Percentiles rank a stretch among this genome's conserved stretches.
These are phyloP conservation scores for Mucor piriformis DNA, from an alignment of 371 early-diverging fungal genomes.

Conservation along the genomic window DNA sequence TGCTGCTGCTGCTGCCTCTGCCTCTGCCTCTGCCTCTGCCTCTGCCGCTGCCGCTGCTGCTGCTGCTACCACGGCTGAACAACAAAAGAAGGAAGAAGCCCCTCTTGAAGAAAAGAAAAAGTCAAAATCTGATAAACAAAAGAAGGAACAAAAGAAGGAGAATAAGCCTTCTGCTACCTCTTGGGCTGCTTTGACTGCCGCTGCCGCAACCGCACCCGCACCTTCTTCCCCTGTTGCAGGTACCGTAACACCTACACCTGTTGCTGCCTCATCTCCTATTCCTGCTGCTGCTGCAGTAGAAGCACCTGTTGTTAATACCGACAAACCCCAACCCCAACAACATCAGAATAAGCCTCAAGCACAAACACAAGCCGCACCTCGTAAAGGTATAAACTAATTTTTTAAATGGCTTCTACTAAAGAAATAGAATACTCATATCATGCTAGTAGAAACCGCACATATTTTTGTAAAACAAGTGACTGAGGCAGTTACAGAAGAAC, in stretches of 20 bases:
- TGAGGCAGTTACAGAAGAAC: conserved; percentile 35
- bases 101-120: conserved; percentile 17
- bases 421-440: not conserved
- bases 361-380: conserved; percentile 3
- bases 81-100: conserved; percentile 6
- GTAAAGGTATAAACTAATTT: no score
- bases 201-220: conserved; percentile 17
- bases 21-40: not conserved
- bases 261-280: not conserved
- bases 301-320: not conserved
- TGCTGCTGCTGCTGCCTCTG: not conserved
- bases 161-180: conserved; percentile 24
- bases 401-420: no score
- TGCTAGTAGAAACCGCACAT: conserved; percentile 24
- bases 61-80: not conserved
- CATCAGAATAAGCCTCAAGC: conserved; percentile 16
- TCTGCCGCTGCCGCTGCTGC: no score
- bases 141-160: conserved; percentile 8
- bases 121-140: conserved; percentile 7
- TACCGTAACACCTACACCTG: not conserved
- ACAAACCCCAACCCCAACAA: not conserved
- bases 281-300: not conserved
- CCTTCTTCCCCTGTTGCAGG: not conserved
- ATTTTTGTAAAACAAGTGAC: conserved; percentile 46
- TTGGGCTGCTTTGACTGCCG: conserved; percentile 3